Conservation (phyloP, 2,329 filamentous ascomycete genomes). For the Emergomyces orientalis region DNA sequence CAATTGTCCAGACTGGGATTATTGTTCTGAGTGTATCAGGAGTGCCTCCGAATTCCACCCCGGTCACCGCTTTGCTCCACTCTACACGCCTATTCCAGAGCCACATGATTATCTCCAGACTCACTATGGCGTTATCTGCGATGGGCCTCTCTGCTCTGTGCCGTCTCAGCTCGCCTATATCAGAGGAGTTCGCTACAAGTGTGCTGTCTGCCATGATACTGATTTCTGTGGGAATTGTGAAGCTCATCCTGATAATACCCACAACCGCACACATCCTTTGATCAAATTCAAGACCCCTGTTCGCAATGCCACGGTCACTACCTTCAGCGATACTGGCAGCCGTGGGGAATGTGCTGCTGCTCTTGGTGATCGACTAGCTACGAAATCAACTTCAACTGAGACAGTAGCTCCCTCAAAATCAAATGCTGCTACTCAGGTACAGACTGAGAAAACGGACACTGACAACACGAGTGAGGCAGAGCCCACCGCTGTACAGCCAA, state of each 20-base stretch:
- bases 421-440: conserved; percentile 52
- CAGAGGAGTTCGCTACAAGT: conserved; percentile 86
- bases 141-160: conserved; percentile 73
- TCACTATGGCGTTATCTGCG: conserved; percentile 85
- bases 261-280: conserved; percentile 93
- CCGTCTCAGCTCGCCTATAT: conserved; percentile 47
- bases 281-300: conserved; percentile 96
- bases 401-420: conserved; percentile 39
- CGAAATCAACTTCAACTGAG: conserved; percentile 45
- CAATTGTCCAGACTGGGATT: conserved; percentile 96
- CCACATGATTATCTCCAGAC: conserved; percentile 42
- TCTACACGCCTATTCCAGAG: conserved; percentile 60
- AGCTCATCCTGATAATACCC: conserved; percentile 68
- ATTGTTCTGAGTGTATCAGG: conserved; percentile 66
- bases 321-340: conserved; percentile 64
- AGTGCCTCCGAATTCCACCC: conserved; percentile 62
- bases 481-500: not conserved
- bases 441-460: conserved; percentile 48
- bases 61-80: conserved; percentile 75
- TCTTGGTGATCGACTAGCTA: conserved; percentile 57
- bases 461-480: not conserved
- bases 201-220: conserved; percentile 84
- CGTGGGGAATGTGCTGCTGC: conserved; percentile 51
- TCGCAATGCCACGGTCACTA: conserved; percentile 77
- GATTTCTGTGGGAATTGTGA: conserved; percentile 96